phyloP scores from a whole-genome alignment of 305 asterid species.

The Fraxinus albicans region DNA sequence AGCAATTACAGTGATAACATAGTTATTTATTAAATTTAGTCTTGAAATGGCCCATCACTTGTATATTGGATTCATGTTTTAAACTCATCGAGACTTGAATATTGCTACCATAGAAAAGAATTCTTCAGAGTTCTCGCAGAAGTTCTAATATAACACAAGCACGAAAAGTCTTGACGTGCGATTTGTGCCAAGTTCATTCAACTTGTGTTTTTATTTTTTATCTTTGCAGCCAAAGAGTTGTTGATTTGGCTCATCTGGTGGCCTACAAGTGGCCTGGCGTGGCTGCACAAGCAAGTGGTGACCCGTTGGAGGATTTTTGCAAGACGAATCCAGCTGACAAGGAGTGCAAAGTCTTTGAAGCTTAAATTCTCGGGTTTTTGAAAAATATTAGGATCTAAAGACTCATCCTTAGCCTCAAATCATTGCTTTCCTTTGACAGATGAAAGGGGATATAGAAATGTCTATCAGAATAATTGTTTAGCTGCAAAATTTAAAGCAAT shows the following conservation, averaged over 20 bases:
- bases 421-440: conserved; percentile 11
- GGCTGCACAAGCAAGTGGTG: conserved; percentile 54
- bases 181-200: background rate
- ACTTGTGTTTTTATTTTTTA: background rate
- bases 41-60: background rate
- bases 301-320: conserved; percentile 80
- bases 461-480: background rate
- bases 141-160: background rate
- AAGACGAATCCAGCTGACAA: conserved; percentile 60
- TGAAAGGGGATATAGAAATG: background rate
- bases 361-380: conserved; percentile 22
- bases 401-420: background rate
- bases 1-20: background rate
- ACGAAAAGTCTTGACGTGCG: background rate
- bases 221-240: conserved; percentile 78
- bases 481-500: background rate
- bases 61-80: background rate
- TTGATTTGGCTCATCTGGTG: conserved; percentile 87
- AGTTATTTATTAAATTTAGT: background rate
- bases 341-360: conserved; percentile 85
- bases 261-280: conserved; percentile 77
- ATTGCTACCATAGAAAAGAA: background rate
- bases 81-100: background rate
- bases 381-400: conserved; percentile 15
- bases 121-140: background rate